A percentile compares a stretch with the other conserved stretches of the same genome.
These are phyloP conservation scores for Pseudocercospora eumusae DNA, from an alignment of 2,329 filamentous ascomycete genomes.

Conservation along the genomic window DNA sequence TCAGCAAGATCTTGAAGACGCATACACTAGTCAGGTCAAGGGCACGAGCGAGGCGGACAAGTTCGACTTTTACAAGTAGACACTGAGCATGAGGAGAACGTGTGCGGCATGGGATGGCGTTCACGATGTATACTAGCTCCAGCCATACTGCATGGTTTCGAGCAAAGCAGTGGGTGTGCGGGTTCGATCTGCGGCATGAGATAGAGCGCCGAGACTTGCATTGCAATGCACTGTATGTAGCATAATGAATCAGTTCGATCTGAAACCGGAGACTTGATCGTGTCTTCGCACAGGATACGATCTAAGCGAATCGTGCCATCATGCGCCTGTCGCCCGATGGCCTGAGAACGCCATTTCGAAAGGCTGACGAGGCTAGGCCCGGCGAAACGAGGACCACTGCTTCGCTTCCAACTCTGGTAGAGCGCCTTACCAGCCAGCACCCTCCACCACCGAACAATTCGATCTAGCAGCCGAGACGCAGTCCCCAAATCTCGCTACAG, in stretches of 20 bases:
- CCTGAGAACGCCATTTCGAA: background rate
- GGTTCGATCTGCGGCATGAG: background rate
- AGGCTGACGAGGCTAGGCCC: background rate
- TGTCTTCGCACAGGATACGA: background rate
- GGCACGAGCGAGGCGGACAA: constrained; percentile 68
- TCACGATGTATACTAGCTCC: background rate
- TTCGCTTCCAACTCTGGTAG: background rate
- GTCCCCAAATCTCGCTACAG: too few relatives aligned
- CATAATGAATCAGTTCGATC: background rate
- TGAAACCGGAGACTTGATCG: background rate
- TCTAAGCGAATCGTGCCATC: background rate
- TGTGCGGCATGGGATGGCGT: background rate
- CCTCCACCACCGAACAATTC: too few relatives aligned
- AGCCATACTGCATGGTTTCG: background rate
- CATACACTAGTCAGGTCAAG: constrained; percentile 96
- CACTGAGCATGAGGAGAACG: background rate
- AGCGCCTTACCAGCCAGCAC: background rate
- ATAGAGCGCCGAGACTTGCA: background rate
- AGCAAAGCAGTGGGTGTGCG: background rate
- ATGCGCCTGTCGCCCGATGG: background rate
- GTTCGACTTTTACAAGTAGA: constrained; percentile 89
- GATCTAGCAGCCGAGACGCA: too few relatives aligned
- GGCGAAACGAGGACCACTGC: background rate
- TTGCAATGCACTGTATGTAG: constrained; percentile 6
- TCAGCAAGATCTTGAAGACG: constrained; percentile 92